These are phyloP conservation scores for Colletotrichum paranaense DNA, from an alignment of 2,329 filamentous ascomycete genomes.

Conservation along the genomic window DNA sequence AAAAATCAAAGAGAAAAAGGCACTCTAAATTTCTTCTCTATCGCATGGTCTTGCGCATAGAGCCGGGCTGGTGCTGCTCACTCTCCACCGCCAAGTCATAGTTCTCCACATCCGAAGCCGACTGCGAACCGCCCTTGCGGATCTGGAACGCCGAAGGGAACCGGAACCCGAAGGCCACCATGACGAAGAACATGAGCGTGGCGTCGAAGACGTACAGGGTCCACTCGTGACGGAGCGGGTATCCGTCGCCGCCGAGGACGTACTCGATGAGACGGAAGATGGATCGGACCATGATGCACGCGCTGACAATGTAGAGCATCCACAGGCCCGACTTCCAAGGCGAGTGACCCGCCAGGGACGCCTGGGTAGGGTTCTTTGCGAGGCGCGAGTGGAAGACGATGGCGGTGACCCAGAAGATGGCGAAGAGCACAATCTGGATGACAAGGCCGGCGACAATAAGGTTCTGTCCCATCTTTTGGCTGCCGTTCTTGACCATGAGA, in stretches of 20 bases:
- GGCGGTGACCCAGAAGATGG: conserved; percentile 62
- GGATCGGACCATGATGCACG: conserved; percentile 63
- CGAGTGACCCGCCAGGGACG: conserved; percentile 34
- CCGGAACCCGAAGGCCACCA: conserved; percentile 51
- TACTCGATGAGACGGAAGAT: conserved; percentile 70
- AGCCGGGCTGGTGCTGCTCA: neutral
- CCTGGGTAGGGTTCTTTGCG: conserved; percentile 35
- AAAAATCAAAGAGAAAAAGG: neutral
- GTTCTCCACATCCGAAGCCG: conserved; percentile 19
- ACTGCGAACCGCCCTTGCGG: conserved; percentile 17
- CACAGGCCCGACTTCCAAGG: conserved; percentile 50
- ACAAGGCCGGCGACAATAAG: conserved; percentile 67
- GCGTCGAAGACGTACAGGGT: conserved; percentile 71
- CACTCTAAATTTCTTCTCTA: neutral
- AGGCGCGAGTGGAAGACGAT: conserved; percentile 59
- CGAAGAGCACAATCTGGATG: conserved; percentile 68
- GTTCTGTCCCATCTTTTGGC: conserved; percentile 54
- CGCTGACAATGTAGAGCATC: conserved; percentile 63
- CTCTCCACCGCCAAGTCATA: conserved; percentile 25
- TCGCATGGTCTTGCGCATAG: conserved; percentile 25
- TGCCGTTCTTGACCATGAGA: conserved; percentile 41
- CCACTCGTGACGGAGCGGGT: conserved; percentile 64
- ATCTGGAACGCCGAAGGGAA: conserved; percentile 33
- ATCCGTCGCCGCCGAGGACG: conserved; percentile 59
- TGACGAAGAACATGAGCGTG: conserved; percentile 62